Percentiles rank a stretch among this genome's conserved stretches.
Evolutionary conservation across 2,329 filamentous ascomycete genomes (phyloP).

Genomic region (Penicillium oxalicum): DNA sequence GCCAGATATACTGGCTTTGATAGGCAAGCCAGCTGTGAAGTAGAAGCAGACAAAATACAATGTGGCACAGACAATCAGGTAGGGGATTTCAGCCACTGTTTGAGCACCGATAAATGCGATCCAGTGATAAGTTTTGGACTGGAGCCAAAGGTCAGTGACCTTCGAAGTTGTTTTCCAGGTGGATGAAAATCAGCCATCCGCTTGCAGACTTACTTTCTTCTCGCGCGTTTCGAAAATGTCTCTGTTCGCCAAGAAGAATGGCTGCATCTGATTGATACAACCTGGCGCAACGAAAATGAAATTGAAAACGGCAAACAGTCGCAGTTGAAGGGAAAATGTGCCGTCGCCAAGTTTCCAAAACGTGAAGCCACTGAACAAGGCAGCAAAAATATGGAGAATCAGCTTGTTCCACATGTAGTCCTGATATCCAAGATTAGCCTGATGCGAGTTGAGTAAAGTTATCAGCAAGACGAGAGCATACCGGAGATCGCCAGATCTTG

Average conservation of each 20-base stretch:
- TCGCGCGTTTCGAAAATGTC: conserved; percentile 55
- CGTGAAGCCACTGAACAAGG: conserved; percentile 56
- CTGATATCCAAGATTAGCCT: conserved; percentile 4
- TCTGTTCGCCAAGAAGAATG: conserved; percentile 52
- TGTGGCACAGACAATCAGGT: conserved; percentile 42
- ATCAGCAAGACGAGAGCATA: conserved; percentile 8
- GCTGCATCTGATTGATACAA: conserved; percentile 54
- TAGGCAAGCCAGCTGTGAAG: conserved; percentile 48
- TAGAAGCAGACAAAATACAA: conserved; percentile 52
- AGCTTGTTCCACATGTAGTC: conserved; percentile 46
- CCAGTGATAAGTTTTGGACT: conserved; percentile 57
- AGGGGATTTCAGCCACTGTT: conserved; percentile 45
- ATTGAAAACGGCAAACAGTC: conserved; percentile 57
- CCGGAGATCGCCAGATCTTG: conserved; percentile 32
- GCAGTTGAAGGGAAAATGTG: conserved; percentile 48
- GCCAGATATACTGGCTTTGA: conserved; percentile 27
- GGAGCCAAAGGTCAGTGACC: background rate
- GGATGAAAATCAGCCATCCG: background rate
- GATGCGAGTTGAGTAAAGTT: background rate
- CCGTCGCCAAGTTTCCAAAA: conserved; percentile 56
- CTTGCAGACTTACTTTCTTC: conserved; percentile 41
- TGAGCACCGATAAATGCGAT: conserved; percentile 53
- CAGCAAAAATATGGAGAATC: conserved; percentile 49
- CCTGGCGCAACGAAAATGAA: conserved; percentile 58
- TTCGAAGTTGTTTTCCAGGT: background rate